Conservation (phyloP, 2,329 filamentous ascomycete genomes). For the Zopfia rhizophila region DNA sequence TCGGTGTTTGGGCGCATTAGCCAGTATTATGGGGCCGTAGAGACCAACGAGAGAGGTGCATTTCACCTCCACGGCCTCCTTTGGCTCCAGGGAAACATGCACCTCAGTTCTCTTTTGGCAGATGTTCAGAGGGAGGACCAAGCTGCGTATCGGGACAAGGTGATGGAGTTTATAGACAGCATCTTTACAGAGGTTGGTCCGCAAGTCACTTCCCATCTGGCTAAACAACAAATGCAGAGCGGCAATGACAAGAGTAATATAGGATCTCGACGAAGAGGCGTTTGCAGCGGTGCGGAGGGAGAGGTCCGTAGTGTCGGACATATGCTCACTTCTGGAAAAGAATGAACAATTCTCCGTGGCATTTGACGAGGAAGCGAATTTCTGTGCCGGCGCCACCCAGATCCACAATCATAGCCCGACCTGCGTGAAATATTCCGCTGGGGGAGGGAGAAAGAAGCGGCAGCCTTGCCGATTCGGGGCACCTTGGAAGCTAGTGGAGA, state of each 20-base stretch:
- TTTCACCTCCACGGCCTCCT: constrained; percentile 8
- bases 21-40: constrained; percentile 6
- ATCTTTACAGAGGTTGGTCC: constrained; percentile 7
- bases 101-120: background rate
- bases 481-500: constrained; percentile 4
- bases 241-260: too few species aligned
- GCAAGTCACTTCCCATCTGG: too few species aligned
- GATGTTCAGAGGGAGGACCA: constrained; percentile 1
- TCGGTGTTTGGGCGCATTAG: constrained; percentile 7
- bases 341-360: constrained; percentile 3
- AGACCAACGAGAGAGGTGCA: constrained; percentile 8
- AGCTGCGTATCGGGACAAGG: background rate
- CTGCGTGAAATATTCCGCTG: constrained; percentile 5
- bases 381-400: constrained; percentile 2
- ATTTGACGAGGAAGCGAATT: constrained; percentile 6
- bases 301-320: background rate
- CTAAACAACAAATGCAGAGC: background rate
- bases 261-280: constrained; percentile 8
- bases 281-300: background rate
- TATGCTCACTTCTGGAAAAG: constrained; percentile 2
- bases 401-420: constrained; percentile 6
- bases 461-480: constrained; percentile 4
- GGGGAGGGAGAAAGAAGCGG: background rate
- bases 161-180: constrained; percentile 2
- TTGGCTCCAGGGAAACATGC: constrained; percentile 5